Base-by-base conservation (phyloP, 371 early-diverging fungal genomes). In the Batkoa obscura region DNA sequence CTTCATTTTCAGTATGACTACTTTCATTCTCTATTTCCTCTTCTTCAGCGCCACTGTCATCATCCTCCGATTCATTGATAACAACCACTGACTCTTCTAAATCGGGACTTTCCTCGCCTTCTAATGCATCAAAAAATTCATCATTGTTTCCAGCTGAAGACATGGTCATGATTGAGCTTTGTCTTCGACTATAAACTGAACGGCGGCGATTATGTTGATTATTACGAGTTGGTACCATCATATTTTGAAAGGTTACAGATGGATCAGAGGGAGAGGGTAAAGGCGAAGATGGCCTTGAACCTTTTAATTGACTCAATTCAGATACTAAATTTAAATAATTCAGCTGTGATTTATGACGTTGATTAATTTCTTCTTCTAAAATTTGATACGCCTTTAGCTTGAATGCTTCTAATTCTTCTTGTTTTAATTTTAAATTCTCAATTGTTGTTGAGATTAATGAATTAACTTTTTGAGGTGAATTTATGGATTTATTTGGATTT, bases 111-210 rank as follows among this genome's bases (percentile, higher is more conserved):
- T 48, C 34, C 23, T 31, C 3, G 58, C 38, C 2, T 60, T 60
- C 51, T 59, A 47, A 54, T n/a, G 65, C 56, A 9, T 65, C 64
- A 43, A 65, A 50, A 34, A 64, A 58, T 9, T 65, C 68, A 17
- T 64, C 64, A 4, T 12, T 46, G 43, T 43, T 36, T 13, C 51
- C 50, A 5, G 56, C 60, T 9, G 68, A 62, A 42, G 62, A 65
- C 15, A 61, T 62, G 52, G 65, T 64, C 39, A 61, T 46, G 38
- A 60, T 64, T 2, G 51, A 50, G 10, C 3, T 41, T 48, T 46
- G 57, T 12, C 57, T 33, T 15, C 36, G 43, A 45, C 41, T 17
- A 5, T 55, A 39, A 31, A 47, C 10, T 47, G 39, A 47, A 12
- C 33, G 46, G 31, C 57, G 17, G 36, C 39, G 35, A 35, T n/a